Conservation (phyloP, 306 rosid species). For the Mimosa pudica region DNA sequence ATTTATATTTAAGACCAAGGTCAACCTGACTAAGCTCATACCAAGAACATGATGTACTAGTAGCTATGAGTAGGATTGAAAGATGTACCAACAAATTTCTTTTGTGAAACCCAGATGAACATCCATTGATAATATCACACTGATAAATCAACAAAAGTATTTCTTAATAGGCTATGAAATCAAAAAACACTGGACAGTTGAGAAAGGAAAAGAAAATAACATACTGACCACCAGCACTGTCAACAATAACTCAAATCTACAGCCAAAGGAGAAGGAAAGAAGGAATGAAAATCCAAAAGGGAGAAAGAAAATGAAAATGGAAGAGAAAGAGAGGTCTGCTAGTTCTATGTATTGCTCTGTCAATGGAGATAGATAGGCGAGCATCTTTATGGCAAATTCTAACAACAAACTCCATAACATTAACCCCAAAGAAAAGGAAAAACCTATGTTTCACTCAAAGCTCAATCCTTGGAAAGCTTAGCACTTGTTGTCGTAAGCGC, state of each 20-base stretch:
- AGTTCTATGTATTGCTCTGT: slow-evolving; percentile 47
- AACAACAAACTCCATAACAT: slow-evolving; percentile 51
- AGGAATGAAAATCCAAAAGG: slow-evolving; percentile 6
- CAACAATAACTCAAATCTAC: slow-evolving; percentile 42
- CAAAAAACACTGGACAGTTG: slow-evolving; percentile 40
- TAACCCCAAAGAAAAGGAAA: slow-evolving; percentile 59
- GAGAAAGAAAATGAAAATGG: background rate
- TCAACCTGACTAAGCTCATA: no score
- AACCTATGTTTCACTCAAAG: slow-evolving; percentile 52
- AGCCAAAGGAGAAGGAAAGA: slow-evolving; percentile 28
- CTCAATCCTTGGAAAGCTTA: slow-evolving; percentile 51
- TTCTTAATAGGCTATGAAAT: slow-evolving; percentile 50
- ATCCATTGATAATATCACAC: slow-evolving; percentile 47
- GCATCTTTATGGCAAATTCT: slow-evolving; percentile 44
- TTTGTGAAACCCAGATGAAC: slow-evolving; percentile 37
- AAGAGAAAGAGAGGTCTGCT: slow-evolving; percentile 37
- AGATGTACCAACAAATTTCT: slow-evolving; percentile 28
- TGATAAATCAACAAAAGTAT: slow-evolving; percentile 47
- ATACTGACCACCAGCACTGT: slow-evolving; percentile 36
- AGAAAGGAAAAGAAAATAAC: slow-evolving; percentile 33
- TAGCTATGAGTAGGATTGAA: background rate
- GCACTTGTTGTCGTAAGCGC: slow-evolving; percentile 45
- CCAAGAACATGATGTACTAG: no score
- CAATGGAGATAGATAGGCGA: slow-evolving; percentile 43
- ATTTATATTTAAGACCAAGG: no score